phyloP scores from a whole-genome alignment of 768 basidiomycete genomes.

The Rhodotorula kratochvilovae region DNA sequence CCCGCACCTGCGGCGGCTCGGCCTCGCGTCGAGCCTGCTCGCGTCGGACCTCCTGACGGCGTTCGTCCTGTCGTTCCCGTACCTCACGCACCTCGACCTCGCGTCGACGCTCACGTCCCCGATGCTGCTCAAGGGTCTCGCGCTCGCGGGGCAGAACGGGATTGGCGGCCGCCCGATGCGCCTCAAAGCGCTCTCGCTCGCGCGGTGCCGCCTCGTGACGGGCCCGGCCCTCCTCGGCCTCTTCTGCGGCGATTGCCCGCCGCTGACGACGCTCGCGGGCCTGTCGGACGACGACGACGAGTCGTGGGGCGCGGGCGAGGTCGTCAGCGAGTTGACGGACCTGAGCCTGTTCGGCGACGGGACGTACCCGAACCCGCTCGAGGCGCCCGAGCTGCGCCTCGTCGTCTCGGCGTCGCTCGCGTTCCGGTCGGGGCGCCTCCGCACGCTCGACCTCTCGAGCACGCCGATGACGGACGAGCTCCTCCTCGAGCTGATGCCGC shows the following conservation, averaged over 20 bases:
- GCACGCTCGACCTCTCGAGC: conserved; percentile 86
- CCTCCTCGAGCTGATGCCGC: conserved; percentile 54
- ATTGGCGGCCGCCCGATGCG: conserved; percentile 54
- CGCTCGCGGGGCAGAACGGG: conserved; percentile 51
- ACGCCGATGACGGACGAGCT: conserved; percentile 63
- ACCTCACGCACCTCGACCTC: conserved; percentile 82
- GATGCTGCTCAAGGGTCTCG: conserved; percentile 66
- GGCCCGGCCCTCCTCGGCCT: conserved; percentile 65
- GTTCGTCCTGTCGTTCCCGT: conserved; percentile 75
- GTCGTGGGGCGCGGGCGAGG: conserved; percentile 35
- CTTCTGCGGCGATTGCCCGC: conserved; percentile 39
- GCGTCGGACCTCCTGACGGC: conserved; percentile 63
- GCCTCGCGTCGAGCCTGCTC: conserved; percentile 74
- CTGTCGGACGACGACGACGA: conserved; percentile 21
- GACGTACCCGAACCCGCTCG: conserved; percentile 72
- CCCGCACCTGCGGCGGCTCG: conserved; percentile 61
- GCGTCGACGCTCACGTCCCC: conserved; percentile 79
- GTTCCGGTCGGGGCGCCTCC: conserved; percentile 66
- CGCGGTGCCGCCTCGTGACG: conserved; percentile 77
- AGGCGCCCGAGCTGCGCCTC: conserved; percentile 60
- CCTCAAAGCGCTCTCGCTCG: conserved; percentile 73
- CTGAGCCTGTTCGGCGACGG: conserved; percentile 84
- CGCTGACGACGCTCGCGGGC: conserved; percentile 35
- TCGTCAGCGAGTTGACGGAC: conserved; percentile 55
- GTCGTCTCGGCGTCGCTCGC: conserved; percentile 73